Percentiles rank a stretch among this genome's conserved stretches.
phyloP scores from a whole-genome alignment of 768 basidiomycete genomes.

The Dictyophora rubrovolvata region DNA sequence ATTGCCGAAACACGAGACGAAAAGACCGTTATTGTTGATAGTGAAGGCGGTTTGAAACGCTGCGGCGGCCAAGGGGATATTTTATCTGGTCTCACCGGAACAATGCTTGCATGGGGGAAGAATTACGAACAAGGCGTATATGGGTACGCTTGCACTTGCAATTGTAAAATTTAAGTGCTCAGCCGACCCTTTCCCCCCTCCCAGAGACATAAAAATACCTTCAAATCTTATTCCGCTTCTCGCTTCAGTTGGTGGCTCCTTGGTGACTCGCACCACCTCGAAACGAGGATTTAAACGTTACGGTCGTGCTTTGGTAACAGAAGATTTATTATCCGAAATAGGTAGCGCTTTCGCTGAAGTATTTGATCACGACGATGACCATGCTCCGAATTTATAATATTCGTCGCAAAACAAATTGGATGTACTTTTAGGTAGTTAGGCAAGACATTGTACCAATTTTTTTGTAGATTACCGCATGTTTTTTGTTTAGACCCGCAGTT shows the following conservation, averaged over 20 bases:
- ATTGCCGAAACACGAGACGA: constrained; percentile 30
- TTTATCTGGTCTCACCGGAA: constrained; percentile 76
- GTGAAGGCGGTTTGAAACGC: constrained; percentile 75
- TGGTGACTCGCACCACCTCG: constrained; percentile 81
- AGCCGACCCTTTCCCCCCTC: background rate
- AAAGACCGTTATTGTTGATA: constrained; percentile 56
- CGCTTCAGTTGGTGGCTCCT: constrained; percentile 77
- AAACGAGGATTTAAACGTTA: constrained; percentile 63
- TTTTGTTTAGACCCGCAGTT: too few relatives aligned
- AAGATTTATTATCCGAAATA: constrained; percentile 58
- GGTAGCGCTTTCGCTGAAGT: constrained; percentile 62
- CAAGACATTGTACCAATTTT: too few relatives aligned
- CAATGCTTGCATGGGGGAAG: constrained; percentile 91
- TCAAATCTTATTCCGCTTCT: constrained; percentile 67
- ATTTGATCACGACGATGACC: constrained; percentile 43
- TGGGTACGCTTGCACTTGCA: constrained; percentile 38
- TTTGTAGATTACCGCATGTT: too few relatives aligned
- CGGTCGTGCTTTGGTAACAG: constrained; percentile 73
- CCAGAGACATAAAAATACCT: constrained; percentile 40
- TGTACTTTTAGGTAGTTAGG: too few relatives aligned
- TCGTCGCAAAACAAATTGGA: background rate
- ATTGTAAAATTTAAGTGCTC: background rate
- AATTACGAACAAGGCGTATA: constrained; percentile 82
- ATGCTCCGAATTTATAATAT: background rate
- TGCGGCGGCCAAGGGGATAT: constrained; percentile 98